Base-by-base conservation (phyloP, 1,284 basidiomycete genomes). In the Leucoagaricus sp. region DNA sequence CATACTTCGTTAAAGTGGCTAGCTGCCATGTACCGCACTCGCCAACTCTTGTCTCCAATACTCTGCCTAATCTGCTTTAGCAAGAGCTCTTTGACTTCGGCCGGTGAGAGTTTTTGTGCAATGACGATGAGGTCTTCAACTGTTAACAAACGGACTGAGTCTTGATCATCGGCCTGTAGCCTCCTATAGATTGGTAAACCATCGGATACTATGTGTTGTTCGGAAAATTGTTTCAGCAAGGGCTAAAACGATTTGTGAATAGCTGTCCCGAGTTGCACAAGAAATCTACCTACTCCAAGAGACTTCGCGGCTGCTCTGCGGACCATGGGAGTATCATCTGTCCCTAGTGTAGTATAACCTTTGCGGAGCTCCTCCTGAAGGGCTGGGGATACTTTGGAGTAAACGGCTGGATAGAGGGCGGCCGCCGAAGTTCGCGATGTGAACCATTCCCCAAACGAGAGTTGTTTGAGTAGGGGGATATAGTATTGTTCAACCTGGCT, bases 281-380 rank as follows among this genome's bases (percentile, higher is more conserved):
- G 25, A 42, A 45, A 33, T 49, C 56, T 17, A 85, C 93, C 71
- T 71, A 96, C 94, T 48, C 92, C 96, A 54, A 99, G 88, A 82
- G 93, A 95, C 73, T 96, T 97, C 10, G 96, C 96, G 48, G 95
- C 96, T 25, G 97, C 96, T 61, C 97, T 83, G 68, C 96, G 84
- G 61, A 99, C 97, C 97, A 99, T 99, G 33, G 97, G 97, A 13
- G 97, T 99, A 71, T 99, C 97, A 70, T 99, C 97, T 31, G 87
- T 84, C 44, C 91, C 91, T 36, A 99, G 83, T 17, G 85, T 81
- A 13, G 87, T 82, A 67, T 93, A 99, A 59, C 91, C 86, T 72
- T 90, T 91, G 63, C 96, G 86, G 67, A 99, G 78, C 55, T 98
- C 96, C 58, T 94, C 93, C 72, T 98, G 94, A 54, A 89, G 80